Evolutionary conservation across 176 grass and related monocot species (phyloP), one percentile per base, ranked within the genome.

Genomic region (Eremochloa ophiuroides): DNA sequence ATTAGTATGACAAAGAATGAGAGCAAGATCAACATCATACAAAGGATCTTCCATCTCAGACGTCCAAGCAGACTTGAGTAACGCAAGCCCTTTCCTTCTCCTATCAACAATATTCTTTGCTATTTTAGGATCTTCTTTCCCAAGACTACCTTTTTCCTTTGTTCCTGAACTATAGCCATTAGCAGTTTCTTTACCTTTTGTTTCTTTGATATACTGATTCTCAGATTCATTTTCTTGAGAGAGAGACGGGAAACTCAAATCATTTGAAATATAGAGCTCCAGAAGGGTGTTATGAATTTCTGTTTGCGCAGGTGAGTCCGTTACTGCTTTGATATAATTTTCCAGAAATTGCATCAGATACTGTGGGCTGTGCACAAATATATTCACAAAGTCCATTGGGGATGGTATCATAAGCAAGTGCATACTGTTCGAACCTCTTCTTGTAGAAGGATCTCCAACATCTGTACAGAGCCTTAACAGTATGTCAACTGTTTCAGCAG

Each of bases 281-380:
- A 95, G 70, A 89, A 95, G 93, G 12, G 93, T 95, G 67, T 99
- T 93, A 76, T 95, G 93, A 74, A 99, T 99, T 91, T 99, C 93
- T 70, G 84, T 84, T 83, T 99, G 91, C 40, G 92, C 91, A n/a
- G 88, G 86, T 37, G 93, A 99, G 48, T 99, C 85, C 69, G 90
- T 95, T 20, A 93, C 87, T 84, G 80, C 81, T 76, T 84, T 85
- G 74, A 90, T 90, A 83, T 99, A 95, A 61, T 95, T 95, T 81
- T 99, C 93, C 47, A 99, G 77, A 85, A 99, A 99, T 28, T 87
- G 88, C 96, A 99, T 95, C 76, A 95, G 93, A 85, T 86, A 88
- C 47, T 91, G 82, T 69, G 87, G 91, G 65, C 84, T 88, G 80
- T 99, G 96, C 41, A 95, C 84, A 86, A 95, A 99, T 84, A 99